phyloP scores from a whole-genome alignment of 306 rosid species.

The Abrus pulchellus region DNA sequence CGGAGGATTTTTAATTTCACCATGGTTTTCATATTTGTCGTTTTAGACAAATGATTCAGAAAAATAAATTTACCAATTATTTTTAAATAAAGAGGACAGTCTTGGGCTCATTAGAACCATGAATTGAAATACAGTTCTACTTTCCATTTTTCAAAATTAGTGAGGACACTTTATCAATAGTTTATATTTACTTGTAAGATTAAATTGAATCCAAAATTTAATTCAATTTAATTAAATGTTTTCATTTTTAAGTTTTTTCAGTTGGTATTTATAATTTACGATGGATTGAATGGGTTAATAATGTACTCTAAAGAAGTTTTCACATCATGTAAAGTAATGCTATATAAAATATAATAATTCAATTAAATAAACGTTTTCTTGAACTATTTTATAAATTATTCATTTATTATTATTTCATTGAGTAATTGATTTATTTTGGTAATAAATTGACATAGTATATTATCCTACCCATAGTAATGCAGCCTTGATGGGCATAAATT shows the following conservation, averaged over 20 bases:
- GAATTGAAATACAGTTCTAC: not conserved
- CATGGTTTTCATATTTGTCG: slow-evolving; percentile 17
- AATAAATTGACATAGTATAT: not conserved
- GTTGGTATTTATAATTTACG: not conserved
- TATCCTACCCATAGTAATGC: not conserved
- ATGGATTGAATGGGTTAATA: no score
- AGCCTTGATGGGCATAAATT: not conserved
- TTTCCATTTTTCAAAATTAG: no score
- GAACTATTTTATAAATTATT: not conserved
- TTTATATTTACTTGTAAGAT: no score
- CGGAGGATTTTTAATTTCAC: not conserved
- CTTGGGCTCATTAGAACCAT: not conserved
- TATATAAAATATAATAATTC: not conserved
- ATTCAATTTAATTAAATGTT: no score
- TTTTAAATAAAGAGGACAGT: not conserved
- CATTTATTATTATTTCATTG: not conserved
- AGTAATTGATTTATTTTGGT: not conserved
- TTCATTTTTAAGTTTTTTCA: no score
- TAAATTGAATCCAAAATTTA: no score
- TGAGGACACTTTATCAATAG: no score
- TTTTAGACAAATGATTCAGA: slow-evolving; percentile 25
- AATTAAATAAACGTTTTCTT: not conserved
- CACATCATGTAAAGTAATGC: no score
- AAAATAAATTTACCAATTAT: not conserved
- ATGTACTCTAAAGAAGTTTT: no score